These are phyloP conservation scores for Rubroshorea leprosula DNA, from an alignment of 345 rosid genomes.

Conservation along the genomic window DNA sequence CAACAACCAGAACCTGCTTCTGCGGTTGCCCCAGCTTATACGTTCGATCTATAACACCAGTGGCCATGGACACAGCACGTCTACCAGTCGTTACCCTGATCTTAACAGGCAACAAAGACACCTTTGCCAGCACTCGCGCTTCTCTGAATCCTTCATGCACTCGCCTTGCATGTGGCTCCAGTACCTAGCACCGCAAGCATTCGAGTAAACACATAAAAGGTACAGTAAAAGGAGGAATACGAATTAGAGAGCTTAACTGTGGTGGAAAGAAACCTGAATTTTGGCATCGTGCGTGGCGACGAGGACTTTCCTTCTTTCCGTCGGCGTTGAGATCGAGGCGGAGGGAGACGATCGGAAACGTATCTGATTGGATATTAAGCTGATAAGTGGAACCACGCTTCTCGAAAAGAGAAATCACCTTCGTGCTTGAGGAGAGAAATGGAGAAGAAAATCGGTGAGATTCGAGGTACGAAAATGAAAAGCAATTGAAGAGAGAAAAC, in stretches of 20 bases:
- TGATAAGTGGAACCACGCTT: constrained; percentile 82
- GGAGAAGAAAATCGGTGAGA: not conserved
- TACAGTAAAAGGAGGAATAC: not conserved
- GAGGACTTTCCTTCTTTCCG: constrained; percentile 81
- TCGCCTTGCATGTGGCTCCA: constrained; percentile 80
- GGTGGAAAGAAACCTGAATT: constrained; percentile 60
- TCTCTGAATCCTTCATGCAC: constrained; percentile 91
- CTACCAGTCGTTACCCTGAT: constrained; percentile 79
- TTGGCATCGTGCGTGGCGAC: constrained; percentile 92
- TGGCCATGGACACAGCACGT: constrained; percentile 91
- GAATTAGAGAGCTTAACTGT: not conserved
- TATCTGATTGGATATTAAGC: constrained; percentile 84
- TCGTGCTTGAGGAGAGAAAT: constrained; percentile 52
- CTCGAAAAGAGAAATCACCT: constrained; percentile 93
- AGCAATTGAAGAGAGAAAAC: constrained; percentile 20
- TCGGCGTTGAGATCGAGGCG: constrained; percentile 95
- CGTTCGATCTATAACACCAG: constrained; percentile 69
- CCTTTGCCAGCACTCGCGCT: constrained; percentile 66
- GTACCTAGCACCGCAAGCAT: constrained; percentile 36
- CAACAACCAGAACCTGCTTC: constrained; percentile 94
- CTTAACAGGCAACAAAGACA: constrained; percentile 76
- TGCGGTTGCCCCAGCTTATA: constrained; percentile 67
- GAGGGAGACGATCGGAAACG: constrained; percentile 91
- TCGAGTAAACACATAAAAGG: not conserved
- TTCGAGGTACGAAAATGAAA: not conserved